Evolutionary conservation across 192 early-diverging fungal species (phyloP), one percentile per base, ranked within the genome.

Genomic region (Coemansia reversa): DNA sequence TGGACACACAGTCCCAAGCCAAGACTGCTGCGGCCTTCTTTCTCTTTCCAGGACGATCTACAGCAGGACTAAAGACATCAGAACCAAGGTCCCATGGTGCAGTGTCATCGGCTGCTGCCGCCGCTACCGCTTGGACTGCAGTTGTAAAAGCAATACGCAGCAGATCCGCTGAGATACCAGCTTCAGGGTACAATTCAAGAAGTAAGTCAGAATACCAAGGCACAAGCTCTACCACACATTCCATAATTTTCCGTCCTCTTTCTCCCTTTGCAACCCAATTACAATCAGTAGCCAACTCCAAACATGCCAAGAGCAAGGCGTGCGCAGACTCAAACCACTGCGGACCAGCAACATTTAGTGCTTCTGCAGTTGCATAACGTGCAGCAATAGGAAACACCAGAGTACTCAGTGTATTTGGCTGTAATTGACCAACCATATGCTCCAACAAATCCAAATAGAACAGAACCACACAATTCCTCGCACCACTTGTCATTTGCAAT

Each of bases 241-340:
- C 49, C 0, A 30, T 20, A 9, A 28, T 42, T 19, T 16, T 12
- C n/a, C 42, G 0, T 23, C 12, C 24, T 16, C 23, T 28, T 12
- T 4, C 47, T 0, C 23, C 14, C 24, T 47, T 50, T 50, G 45
- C 29, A 16, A 20, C 25, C 27, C 20, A 29, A 23, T 60, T 39
- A 11, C 2, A 42, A 18, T 39, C 48, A 3, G 25, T 11, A 4
- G 22, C 67, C 4, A 52, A 12, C 22, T 79, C 76, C 58, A 79
- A 32, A 0, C 58, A 55, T 0, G 76, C 55, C 19, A 79, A 51
- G 3, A 79, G 8, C 5, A 79, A 25, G 1, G 76, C 76, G 19
- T 79, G 76, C 14, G 70, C 76, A 0, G 76, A 79, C 54, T 79
- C 76, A 53, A 73, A 79, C 76, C 66, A 69, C 16, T 58, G 60